These are phyloP conservation scores for Cystofilobasidium ferigula DNA, from an alignment of 768 basidiomycete species.

Conservation along the genomic window DNA sequence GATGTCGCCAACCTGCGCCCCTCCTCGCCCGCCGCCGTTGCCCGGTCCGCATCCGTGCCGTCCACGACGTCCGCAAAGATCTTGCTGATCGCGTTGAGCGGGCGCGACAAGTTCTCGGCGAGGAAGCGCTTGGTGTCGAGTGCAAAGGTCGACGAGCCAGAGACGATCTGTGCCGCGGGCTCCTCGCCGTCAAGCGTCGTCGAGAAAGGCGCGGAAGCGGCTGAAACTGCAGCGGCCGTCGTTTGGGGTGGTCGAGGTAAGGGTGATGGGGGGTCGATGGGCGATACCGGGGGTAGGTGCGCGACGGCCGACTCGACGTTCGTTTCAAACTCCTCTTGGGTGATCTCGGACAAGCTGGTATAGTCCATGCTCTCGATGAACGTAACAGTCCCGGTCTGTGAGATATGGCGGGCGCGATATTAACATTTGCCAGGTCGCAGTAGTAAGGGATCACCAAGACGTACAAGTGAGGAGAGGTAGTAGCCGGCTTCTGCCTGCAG, in stretches of 20 bases:
- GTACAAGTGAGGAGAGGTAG: slow-evolving; percentile 85
- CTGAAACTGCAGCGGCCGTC: slow-evolving; percentile 41
- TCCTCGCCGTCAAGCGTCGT: slow-evolving; percentile 55
- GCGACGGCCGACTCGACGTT: slow-evolving; percentile 51
- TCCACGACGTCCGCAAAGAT: slow-evolving; percentile 30
- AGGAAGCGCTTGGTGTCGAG: slow-evolving; percentile 55
- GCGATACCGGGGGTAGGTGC: slow-evolving; percentile 36
- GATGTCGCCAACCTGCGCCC: not conserved
- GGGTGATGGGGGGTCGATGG: slow-evolving; percentile 64
- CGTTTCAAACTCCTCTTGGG: slow-evolving; percentile 84
- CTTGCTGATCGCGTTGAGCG: slow-evolving; percentile 33
- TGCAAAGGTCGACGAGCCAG: slow-evolving; percentile 46
- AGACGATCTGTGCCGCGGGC: slow-evolving; percentile 65
- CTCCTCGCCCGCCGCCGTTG: not conserved
- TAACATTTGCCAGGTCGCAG: not conserved
- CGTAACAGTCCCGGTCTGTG: slow-evolving; percentile 84
- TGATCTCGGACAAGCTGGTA: slow-evolving; percentile 82
- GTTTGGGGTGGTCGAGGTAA: slow-evolving; percentile 46
- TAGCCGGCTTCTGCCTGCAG: slow-evolving; percentile 93
- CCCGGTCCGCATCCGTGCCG: not conserved
- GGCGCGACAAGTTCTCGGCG: slow-evolving; percentile 66
- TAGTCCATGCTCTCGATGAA: slow-evolving; percentile 99
- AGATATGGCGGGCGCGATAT: not conserved
- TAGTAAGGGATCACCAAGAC: slow-evolving; percentile 31
- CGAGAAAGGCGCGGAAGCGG: slow-evolving; percentile 33